Conservation (phyloP, 2,329 filamentous ascomycete genomes). For the Aphanocladium album region DNA sequence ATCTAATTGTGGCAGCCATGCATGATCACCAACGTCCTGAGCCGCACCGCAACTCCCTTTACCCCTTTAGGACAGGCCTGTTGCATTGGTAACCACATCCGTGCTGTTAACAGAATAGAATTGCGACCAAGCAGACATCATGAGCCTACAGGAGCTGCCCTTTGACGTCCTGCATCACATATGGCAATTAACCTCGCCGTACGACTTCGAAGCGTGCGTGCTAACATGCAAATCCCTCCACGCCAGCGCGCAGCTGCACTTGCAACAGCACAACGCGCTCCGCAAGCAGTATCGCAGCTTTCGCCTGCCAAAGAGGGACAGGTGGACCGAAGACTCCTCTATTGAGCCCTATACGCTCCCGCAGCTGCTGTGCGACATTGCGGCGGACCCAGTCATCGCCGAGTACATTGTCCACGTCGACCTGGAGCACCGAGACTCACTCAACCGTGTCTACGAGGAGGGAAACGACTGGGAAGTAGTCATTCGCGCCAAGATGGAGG, state of each 20-base stretch:
- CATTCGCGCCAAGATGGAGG: background rate
- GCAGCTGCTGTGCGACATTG: background rate
- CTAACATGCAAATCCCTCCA: background rate
- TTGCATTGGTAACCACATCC: too few relatives aligned
- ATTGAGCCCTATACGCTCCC: background rate
- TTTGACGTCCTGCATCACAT: background rate
- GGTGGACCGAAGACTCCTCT: background rate
- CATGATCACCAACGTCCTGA: too few relatives aligned
- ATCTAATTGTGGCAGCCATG: too few relatives aligned
- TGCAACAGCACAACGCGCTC: background rate
- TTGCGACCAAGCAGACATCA: background rate
- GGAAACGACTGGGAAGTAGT: background rate
- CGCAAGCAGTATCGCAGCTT: slow-evolving; percentile 1
- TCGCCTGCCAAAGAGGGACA: background rate
- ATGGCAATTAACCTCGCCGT: background rate
- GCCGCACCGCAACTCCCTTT: too few relatives aligned
- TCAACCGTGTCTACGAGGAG: background rate
- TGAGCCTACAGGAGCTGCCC: background rate
- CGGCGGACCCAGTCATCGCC: background rate
- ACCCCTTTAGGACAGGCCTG: too few relatives aligned
- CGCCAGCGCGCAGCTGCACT: background rate
- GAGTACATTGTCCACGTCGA: slow-evolving; percentile 1
- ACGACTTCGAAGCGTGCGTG: background rate
- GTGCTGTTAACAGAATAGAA: too few relatives aligned
- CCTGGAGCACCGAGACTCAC: background rate